A percentile compares a stretch with the other conserved stretches of the same genome.
Evolutionary conservation across 208 protist species (phyloP).

Genomic region (Phytomonas sp.): DNA sequence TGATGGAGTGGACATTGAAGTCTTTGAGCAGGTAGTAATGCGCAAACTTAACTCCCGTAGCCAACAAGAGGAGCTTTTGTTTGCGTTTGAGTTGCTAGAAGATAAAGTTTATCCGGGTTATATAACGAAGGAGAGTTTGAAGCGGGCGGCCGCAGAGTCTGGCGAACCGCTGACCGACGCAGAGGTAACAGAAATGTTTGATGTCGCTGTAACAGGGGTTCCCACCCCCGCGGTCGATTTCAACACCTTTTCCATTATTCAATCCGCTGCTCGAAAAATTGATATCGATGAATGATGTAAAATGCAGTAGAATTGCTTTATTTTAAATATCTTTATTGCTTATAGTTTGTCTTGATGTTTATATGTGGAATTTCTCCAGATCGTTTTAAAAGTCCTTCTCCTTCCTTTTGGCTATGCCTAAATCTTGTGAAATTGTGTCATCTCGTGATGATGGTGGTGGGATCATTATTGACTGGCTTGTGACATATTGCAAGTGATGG

Average conservation of each 20-base stretch:
- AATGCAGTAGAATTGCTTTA: not conserved
- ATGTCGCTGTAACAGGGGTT: slow-evolving; percentile 66
- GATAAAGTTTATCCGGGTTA: slow-evolving; percentile 69
- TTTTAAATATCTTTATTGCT: not conserved
- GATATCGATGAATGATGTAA: slow-evolving; percentile 22
- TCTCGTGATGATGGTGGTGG: not conserved
- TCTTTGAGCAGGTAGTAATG: slow-evolving; percentile 73
- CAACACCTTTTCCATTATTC: slow-evolving; percentile 54
- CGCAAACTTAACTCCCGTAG: slow-evolving; percentile 52
- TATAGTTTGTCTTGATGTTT: not conserved
- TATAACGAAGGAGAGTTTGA: slow-evolving; percentile 77
- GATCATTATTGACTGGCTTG: not conserved
- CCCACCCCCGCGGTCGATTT: slow-evolving; percentile 64
- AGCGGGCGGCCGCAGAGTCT: slow-evolving; percentile 34
- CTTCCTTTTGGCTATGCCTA: not conserved
- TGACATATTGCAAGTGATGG: too few relatives aligned
- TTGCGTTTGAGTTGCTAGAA: slow-evolving; percentile 66
- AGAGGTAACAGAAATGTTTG: slow-evolving; percentile 80
- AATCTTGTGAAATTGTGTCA: not conserved
- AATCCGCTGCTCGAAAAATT: slow-evolving; percentile 30
- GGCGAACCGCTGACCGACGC: slow-evolving; percentile 69
- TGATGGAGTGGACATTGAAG: slow-evolving; percentile 46
- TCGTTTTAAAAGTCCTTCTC: not conserved
- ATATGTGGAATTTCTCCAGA: not conserved
- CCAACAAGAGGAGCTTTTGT: slow-evolving; percentile 60